These are phyloP conservation scores for Inonotus hispidus DNA, from an alignment of 1,284 basidiomycete genomes.

Conservation along the genomic window DNA sequence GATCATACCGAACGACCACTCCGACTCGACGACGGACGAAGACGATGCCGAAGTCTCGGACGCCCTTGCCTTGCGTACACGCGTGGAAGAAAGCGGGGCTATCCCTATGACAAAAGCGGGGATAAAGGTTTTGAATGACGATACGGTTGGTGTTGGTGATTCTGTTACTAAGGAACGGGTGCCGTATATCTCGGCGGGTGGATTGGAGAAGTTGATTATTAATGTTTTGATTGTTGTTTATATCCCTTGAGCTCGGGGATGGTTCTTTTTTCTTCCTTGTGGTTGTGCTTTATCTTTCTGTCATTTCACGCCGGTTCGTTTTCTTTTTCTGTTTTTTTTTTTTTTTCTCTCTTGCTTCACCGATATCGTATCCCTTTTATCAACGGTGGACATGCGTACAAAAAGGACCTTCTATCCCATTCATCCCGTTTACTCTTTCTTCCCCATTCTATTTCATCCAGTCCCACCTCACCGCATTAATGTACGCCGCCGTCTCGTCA, in stretches of 20 bases:
- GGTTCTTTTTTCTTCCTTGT: not conserved
- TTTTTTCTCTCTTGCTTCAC: not conserved
- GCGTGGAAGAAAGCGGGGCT: constrained; percentile 64
- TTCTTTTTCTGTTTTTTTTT: not conserved
- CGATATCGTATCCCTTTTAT: not conserved
- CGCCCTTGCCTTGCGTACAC: constrained; percentile 43
- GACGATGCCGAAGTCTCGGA: constrained; percentile 25
- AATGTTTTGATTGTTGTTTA: constrained; percentile 66
- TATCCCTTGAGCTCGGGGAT: constrained; percentile 38
- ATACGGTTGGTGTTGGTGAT: constrained; percentile 34
- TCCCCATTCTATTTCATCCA: not conserved
- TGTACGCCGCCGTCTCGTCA: no score
- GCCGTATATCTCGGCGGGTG: constrained; percentile 57
- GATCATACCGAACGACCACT: no score
- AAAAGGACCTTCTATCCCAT: not conserved
- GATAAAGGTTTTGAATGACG: constrained; percentile 56
- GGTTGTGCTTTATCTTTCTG: not conserved
- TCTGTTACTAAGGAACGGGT: constrained; percentile 61
- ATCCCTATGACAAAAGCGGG: constrained; percentile 56
- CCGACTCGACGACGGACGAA: no score
- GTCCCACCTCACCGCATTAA: no score
- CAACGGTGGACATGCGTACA: not conserved
- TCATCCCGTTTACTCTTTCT: not conserved
- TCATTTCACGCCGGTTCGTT: constrained; percentile 3
- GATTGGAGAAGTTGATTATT: constrained; percentile 66